Evolutionary conservation across 2,329 filamentous ascomycete genomes (phyloP), one percentile per base, ranked within the genome.

Genomic region (Aspergillus pseudonomiae): DNA sequence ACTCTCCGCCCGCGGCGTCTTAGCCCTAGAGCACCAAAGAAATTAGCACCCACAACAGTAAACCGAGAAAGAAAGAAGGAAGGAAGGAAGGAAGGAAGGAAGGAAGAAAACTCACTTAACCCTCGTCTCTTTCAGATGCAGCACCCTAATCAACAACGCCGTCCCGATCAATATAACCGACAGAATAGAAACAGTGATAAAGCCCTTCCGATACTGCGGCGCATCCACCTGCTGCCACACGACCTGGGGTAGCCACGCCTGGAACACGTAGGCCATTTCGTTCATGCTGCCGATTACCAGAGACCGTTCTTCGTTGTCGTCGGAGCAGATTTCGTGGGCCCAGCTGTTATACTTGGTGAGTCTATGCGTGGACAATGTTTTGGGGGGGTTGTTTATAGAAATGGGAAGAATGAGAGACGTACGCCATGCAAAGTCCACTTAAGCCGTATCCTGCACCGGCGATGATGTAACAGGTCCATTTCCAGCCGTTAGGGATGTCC

Each of bases 231-330:
- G 86, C 75, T 88, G 85, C 88, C 88, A 91, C 11, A 90, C 82
- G 10, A 90, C 72, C 36, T 89, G 80, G 7, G 89, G 89, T 48
- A 92, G 73, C 89, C 89, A 91, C 0, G 88, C 87, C 70, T 91
- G 88, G 50, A 92, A 76, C 1, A 90, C 87, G 64, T 91, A 90
- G 0, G 88, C 88, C 78, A 91, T 84, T 71, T 89, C 84, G 64
- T 91, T 91, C 87, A 91, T 91, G 19, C 81, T 78, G 0, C 82
- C 89, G 0, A 89, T 83, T 0, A 91, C 87, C 4, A 92, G 78
- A 0, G 89, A 88, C 11, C 88, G 80, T 76, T 91, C 89, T 73
- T 91, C 88, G 60, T 88, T 86, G 54, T 89, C 82, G 3, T 77
- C 76, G 3, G 81, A 78, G 63, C 84, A 86, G 24, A 86, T 85